Percentiles rank a stretch among this genome's conserved stretches.
Conservation (phyloP, 371 early-diverging fungal genomes). For the Mortierella sp. region DNA sequence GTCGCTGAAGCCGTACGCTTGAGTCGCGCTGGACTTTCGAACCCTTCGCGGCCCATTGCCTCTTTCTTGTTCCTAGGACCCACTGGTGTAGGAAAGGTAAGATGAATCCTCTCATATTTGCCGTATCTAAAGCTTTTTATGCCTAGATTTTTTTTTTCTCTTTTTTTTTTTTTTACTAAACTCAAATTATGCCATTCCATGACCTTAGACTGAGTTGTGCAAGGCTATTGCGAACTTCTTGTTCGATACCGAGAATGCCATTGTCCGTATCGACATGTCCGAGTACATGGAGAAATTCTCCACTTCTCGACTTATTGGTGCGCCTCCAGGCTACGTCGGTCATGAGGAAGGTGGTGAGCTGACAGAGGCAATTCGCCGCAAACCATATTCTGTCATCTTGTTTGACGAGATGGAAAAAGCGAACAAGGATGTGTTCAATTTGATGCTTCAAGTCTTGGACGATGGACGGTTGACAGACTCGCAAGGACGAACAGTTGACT, state of each 20-base stretch:
- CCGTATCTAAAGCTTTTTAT: background rate
- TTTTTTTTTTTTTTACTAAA: no score
- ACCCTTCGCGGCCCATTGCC: conserved; percentile 86
- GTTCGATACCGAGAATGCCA: conserved; percentile 87
- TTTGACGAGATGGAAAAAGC: conserved; percentile 97
- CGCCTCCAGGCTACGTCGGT: conserved; percentile 93
- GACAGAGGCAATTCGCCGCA: conserved; percentile 91
- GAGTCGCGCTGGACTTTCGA: conserved; percentile 87
- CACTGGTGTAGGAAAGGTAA: conserved; percentile 90
- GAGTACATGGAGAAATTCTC: conserved; percentile 89
- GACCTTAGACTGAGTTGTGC: conserved; percentile 80
- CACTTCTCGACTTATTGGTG: conserved; percentile 90
- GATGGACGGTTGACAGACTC: conserved; percentile 93
- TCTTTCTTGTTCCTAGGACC: conserved; percentile 95
- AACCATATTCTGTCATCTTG: conserved; percentile 90
- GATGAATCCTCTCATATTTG: background rate
- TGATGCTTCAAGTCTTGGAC: conserved; percentile 90
- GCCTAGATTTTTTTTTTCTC: background rate
- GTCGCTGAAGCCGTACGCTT: conserved; percentile 84
- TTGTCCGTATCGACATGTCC: conserved; percentile 94
- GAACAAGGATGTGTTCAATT: conserved; percentile 71
- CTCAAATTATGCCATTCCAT: background rate
- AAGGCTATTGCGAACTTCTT: conserved; percentile 91
- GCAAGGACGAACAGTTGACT: conserved; percentile 88
- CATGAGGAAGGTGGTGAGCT: conserved; percentile 88